These are phyloP conservation scores for Russula olivacea DNA, from an alignment of 768 basidiomycete genomes.

Conservation along the genomic window DNA sequence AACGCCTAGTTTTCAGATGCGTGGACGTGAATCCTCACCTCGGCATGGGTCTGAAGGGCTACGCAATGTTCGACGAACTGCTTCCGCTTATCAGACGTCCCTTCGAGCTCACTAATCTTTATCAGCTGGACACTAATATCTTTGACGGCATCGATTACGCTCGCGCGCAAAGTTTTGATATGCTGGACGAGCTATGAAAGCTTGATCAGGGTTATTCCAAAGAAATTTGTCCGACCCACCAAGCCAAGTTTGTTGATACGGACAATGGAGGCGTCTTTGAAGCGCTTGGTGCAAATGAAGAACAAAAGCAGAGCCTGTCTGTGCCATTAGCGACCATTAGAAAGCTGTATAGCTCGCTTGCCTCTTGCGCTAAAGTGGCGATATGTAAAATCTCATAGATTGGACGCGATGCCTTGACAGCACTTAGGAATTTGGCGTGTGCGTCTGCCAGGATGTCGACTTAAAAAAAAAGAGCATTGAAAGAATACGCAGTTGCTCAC, in stretches of 20 bases:
- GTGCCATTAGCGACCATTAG: constrained; percentile 5
- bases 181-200: constrained; percentile 53
- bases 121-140: constrained; percentile 51
- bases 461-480: not conserved
- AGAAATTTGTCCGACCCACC: constrained; percentile 38
- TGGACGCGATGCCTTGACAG: constrained; percentile 36
- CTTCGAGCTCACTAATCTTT: constrained; percentile 47
- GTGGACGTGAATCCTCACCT: constrained; percentile 30
- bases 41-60: constrained; percentile 33
- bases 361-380: constrained; percentile 72
- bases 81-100: constrained; percentile 47
- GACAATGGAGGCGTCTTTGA: constrained; percentile 61
- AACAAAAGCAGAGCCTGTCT: constrained; percentile 67
- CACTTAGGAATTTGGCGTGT: constrained; percentile 44
- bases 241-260: constrained; percentile 69
- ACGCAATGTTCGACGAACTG: constrained; percentile 48
- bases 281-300: constrained; percentile 61
- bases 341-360: constrained; percentile 25
- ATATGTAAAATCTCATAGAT: constrained; percentile 62
- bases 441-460: constrained; percentile 40
- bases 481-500: not conserved
- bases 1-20: not conserved
- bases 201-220: constrained; percentile 8
- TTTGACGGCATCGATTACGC: constrained; percentile 46
- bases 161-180: constrained; percentile 56